phyloP scores from a whole-genome alignment of 2,329 filamentous ascomycete species.

The Keithomyces neogunnii region DNA sequence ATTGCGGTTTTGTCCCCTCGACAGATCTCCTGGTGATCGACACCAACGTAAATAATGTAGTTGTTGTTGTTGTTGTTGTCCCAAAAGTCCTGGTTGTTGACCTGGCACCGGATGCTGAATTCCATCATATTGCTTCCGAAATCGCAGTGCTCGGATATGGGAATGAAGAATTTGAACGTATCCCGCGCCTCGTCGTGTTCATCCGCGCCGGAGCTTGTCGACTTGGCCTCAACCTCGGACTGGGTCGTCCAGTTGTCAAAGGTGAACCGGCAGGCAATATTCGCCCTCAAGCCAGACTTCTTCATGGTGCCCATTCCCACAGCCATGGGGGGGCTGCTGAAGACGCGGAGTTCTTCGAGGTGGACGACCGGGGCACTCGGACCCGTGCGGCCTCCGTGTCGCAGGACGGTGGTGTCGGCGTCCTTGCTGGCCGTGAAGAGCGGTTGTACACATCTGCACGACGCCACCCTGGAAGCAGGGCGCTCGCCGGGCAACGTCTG shows the following conservation, averaged over 20 bases:
- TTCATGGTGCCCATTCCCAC: slow-evolving; percentile 76
- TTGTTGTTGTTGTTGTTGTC: slow-evolving; percentile 84
- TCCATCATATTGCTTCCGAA: slow-evolving; percentile 87
- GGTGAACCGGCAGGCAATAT: slow-evolving; percentile 82
- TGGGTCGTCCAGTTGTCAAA: slow-evolving; percentile 98
- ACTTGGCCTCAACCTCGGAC: slow-evolving; percentile 85
- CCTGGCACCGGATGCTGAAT: slow-evolving; percentile 81
- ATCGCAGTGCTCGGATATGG: slow-evolving; percentile 81
- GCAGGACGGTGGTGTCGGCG: too few relatives aligned
- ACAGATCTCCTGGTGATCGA: not conserved
- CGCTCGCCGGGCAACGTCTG: not conserved
- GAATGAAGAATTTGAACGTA: slow-evolving; percentile 89
- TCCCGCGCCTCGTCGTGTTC: slow-evolving; percentile 35
- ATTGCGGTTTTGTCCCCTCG: not conserved
- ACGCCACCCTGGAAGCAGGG: not conserved
- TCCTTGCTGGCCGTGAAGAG: not conserved
- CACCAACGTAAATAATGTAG: slow-evolving; percentile 27
- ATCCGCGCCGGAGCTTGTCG: slow-evolving; percentile 32
- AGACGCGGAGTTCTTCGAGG: not conserved
- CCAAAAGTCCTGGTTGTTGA: slow-evolving; percentile 82
- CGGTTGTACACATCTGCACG: not conserved
- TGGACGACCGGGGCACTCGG: too few relatives aligned
- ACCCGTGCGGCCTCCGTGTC: too few relatives aligned
- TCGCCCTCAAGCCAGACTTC: slow-evolving; percentile 84
- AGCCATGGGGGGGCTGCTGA: slow-evolving; percentile 69